Conservation (phyloP, 495 filamentous ascomycete species). For the Penicillium nucicola region DNA sequence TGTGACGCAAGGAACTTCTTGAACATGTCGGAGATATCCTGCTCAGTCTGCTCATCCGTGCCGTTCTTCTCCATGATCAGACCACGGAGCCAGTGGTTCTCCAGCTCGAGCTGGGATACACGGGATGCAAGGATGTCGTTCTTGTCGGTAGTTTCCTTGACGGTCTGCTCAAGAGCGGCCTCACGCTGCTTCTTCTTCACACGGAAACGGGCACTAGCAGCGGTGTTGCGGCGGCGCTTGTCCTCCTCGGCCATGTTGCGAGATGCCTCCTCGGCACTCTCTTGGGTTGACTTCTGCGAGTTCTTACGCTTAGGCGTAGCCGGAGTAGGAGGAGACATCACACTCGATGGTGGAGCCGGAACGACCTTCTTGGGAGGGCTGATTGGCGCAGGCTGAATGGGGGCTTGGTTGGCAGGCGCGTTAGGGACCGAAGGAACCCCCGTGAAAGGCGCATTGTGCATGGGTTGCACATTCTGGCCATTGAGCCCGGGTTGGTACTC, state of each 20-base stretch:
- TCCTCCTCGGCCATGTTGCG: constrained; percentile 90
- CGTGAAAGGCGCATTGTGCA: constrained; percentile 29
- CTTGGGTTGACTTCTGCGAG: constrained; percentile 29
- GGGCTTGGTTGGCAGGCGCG: constrained; percentile 15
- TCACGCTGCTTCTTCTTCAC: constrained; percentile 99
- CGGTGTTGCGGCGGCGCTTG: constrained; percentile 95
- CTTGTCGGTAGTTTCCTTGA: constrained; percentile 88
- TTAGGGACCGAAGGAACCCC: constrained; percentile 20
- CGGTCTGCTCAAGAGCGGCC: constrained; percentile 80
- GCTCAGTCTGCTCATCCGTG: constrained; percentile 37
- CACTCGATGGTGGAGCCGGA: constrained; percentile 15
- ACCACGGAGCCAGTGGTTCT: constrained; percentile 96
- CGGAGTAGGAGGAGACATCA: constrained; percentile 15
- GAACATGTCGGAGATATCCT: constrained; percentile 48
- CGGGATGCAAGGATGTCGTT: constrained; percentile 73
- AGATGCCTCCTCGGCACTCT: constrained; percentile 44
- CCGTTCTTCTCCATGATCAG: constrained; percentile 91
- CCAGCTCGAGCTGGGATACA: constrained; percentile 82
- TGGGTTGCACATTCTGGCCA: constrained; percentile 20
- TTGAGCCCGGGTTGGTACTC: constrained; percentile 34
- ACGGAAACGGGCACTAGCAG: constrained; percentile 90
- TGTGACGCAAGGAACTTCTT: constrained; percentile 45
- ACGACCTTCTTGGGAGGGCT: constrained; percentile 15
- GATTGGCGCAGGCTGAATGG: constrained; percentile 23
- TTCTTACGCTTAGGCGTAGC: constrained; percentile 40